phyloP scores from a whole-genome alignment of 441 rosid genomes.

The Populus trichocarpa region DNA sequence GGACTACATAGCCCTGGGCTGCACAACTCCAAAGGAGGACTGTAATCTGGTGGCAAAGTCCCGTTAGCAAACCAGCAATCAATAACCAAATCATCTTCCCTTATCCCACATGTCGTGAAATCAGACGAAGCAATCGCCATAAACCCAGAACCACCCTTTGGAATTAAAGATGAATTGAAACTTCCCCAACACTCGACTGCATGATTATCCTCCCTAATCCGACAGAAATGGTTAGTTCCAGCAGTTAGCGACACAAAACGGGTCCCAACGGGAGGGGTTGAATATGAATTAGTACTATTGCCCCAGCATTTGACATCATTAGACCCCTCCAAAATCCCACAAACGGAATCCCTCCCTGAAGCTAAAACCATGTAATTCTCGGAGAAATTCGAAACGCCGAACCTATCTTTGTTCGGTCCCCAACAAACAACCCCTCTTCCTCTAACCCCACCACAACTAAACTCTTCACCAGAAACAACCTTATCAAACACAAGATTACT shows the following conservation, averaged over 20 bases:
- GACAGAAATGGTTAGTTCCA: constrained; percentile 75
- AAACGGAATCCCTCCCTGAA: constrained; percentile 52
- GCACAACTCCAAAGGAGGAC: constrained; percentile 83
- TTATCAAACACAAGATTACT: constrained; percentile 47
- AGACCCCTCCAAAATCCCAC: constrained; percentile 55
- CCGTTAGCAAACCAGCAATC: constrained; percentile 75
- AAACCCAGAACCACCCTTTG: constrained; percentile 65
- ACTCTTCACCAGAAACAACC: constrained; percentile 61
- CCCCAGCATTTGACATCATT: constrained; percentile 72
- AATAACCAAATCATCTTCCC: constrained; percentile 74
- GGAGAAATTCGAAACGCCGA: constrained; percentile 43
- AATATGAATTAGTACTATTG: constrained; percentile 29
- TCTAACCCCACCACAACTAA: constrained; percentile 10
- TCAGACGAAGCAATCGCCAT: constrained; percentile 85
- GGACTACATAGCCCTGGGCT: constrained; percentile 80
- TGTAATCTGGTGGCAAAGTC: constrained; percentile 41
- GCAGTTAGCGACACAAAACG: constrained; percentile 60
- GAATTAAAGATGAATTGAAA: constrained; percentile 56
- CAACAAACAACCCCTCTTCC: constrained; percentile 75
- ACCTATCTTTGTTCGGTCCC: constrained; percentile 59
- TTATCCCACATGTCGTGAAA: constrained; percentile 55
- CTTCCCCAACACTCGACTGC: constrained; percentile 87
- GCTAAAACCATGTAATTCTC: constrained; percentile 49
- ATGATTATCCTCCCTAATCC: constrained; percentile 76
- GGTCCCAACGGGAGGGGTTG: constrained; percentile 17